Evolutionary conservation across 1,139 yeast species (phyloP).

Genomic region (Pichia sp.): DNA sequence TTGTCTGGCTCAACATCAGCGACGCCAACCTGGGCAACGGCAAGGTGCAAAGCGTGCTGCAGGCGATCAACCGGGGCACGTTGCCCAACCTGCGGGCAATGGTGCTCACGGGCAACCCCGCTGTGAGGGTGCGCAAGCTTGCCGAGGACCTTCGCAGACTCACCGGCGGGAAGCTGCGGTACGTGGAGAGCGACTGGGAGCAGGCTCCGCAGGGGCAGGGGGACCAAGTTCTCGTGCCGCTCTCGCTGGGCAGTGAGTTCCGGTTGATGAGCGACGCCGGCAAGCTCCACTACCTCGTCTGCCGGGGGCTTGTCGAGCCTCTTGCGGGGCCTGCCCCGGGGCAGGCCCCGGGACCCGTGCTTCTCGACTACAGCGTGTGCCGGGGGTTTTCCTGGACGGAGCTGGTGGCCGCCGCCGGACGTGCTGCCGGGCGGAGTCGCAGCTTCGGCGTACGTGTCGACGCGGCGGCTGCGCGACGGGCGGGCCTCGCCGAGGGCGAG

Average conservation of each 20-base stretch:
- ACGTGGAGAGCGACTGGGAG: constrained; percentile 16
- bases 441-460: constrained; percentile 10
- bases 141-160: constrained; percentile 10
- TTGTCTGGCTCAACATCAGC: constrained; percentile 17
- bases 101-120: constrained; percentile 13
- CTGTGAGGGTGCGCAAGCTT: constrained; percentile 10
- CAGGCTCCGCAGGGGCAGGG: background rate
- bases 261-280: constrained; percentile 15
- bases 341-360: no score
- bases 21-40: constrained; percentile 3
- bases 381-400: constrained; percentile 11
- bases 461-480: constrained; percentile 9
- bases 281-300: background rate
- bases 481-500: background rate
- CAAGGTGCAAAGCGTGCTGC: constrained; percentile 12
- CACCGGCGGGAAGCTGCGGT: constrained; percentile 14
- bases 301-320: background rate
- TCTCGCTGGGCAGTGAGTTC: constrained; percentile 10
- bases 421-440: background rate
- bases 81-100: constrained; percentile 12
- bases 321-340: no score
- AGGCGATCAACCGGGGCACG: constrained; percentile 16
- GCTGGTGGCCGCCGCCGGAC: constrained; percentile 14
- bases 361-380: constrained; percentile 16
- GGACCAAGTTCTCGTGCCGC: background rate